A percentile compares a stretch with the other conserved stretches of the same genome.
Evolutionary conservation across 73 alveolate species (phyloP).

Genomic region (Tetrahymena thermophila): DNA sequence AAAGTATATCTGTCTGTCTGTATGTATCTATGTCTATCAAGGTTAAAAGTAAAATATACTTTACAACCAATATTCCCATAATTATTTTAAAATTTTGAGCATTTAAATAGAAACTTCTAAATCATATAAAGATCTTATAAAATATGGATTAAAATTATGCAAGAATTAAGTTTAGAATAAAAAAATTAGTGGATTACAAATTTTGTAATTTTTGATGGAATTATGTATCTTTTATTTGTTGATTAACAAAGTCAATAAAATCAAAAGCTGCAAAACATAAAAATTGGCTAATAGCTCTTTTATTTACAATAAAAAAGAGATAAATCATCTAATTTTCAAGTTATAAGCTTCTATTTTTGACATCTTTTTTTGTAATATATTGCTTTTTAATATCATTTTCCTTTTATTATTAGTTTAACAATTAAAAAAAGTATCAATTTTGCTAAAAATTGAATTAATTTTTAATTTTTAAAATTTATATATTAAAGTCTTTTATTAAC

Average conservation of each 20-base stretch:
- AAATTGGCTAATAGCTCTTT: background rate
- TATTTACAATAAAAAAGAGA: background rate
- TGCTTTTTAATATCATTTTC: no score
- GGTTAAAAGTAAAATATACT: background rate
- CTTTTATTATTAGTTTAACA: no score
- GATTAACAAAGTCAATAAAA: background rate
- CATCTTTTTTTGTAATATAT: no score
- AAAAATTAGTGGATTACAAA: background rate
- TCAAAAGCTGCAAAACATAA: background rate
- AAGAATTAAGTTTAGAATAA: no score
- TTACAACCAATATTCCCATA: background rate
- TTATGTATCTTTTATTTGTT: background rate
- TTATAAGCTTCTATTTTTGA: no score
- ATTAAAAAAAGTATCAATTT: no score
- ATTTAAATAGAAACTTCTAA: background rate
- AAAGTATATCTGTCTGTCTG: background rate
- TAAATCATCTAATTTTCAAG: no score
- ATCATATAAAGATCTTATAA: background rate
- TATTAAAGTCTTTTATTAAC: no score
- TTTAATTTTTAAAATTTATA: no score
- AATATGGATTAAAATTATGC: no score
- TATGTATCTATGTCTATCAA: background rate
- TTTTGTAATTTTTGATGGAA: background rate
- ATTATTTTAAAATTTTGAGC: no score
- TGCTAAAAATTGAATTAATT: no score